phyloP scores from a whole-genome alignment of 352 stramenopile species.

The Phytophthora colocasiae region DNA sequence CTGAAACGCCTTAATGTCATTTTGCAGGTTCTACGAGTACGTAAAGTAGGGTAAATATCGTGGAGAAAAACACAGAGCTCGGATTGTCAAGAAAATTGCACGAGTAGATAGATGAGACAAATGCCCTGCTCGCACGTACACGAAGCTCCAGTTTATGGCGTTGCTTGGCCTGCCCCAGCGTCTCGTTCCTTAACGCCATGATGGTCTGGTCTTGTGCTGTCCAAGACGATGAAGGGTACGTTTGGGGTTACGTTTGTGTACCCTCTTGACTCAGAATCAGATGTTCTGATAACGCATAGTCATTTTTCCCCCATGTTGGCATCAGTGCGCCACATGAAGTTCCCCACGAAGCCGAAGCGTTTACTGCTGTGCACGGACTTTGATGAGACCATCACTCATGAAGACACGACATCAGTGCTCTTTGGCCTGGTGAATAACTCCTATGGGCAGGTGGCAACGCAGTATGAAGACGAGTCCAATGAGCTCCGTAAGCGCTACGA shows the following conservation, averaged over 20 bases:
- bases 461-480: conserved; percentile 44
- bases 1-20: conserved; percentile 78
- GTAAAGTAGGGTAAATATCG: neutral
- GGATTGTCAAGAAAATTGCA: neutral
- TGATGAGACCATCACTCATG: conserved; percentile 71
- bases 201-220: neutral
- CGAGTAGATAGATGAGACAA: neutral
- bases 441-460: conserved; percentile 32
- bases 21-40: conserved; percentile 69
- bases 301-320: neutral
- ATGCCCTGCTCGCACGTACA: conserved; percentile 45
- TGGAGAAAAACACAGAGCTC: conserved; percentile 3
- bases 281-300: too few species aligned
- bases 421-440: conserved; percentile 43
- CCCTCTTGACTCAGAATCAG: too few species aligned
- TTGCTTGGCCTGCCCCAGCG: conserved; percentile 82
- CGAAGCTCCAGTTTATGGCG: conserved; percentile 88
- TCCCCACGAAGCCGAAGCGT: neutral
- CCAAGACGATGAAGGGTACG: conserved; percentile 2
- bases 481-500: conserved; percentile 25
- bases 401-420: conserved; percentile 66
- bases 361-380: conserved; percentile 77
- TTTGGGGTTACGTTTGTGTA: neutral
- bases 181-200: conserved; percentile 73
- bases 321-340: neutral